Base-by-base conservation (phyloP, 108 stramenopile species). In the Fragilaria crotonensis region DNA sequence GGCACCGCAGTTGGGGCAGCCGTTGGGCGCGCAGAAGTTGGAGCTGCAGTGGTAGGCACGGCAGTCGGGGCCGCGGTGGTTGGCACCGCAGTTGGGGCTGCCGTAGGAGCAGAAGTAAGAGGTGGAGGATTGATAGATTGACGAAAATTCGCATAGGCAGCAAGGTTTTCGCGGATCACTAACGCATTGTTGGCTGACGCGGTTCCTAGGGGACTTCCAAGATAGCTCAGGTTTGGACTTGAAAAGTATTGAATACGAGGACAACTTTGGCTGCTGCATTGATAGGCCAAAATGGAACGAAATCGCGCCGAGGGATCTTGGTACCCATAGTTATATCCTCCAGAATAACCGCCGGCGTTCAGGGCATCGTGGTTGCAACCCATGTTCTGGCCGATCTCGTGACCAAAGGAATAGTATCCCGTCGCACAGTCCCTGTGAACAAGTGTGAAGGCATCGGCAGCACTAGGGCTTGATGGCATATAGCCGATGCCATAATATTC, bases 201-300 rank as follows among this genome's bases (percentile, higher is more conserved):
- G 20, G 25, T 33, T 18, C 61, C 61, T 29, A 31, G 21, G 3
- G 63, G 27, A 28, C 48, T 55, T 9, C 66, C 61, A 23, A 26
- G 30, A 30, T 62, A 57, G 14, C 25, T 48, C 21, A 17, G 14
- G 27, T 45, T 30, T 0, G 66, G 66, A 29, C 57, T 72, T 25
- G 66, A 62, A 48, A 72, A 72, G 11, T 41, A 53, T 20, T 63
- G 23, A 14, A 67, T 58, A 0, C 71, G 60, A 17, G 25, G 11
- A 31, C 71, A 72, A 44, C 60, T 49, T 33, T 44, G 46, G n/a
- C n/a, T n/a, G 18, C 36, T 51, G 30, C 71, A 72, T 19, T 72
- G 51, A 33, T 72, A 72, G 0, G 71, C 66, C 71, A 72, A 60
- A 56, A 72, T 72, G 5, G 71, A 49, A 33, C 71, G 54, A 41